Base-by-base conservation (phyloP, 768 basidiomycete genomes). In the Amanita polypyramis region DNA sequence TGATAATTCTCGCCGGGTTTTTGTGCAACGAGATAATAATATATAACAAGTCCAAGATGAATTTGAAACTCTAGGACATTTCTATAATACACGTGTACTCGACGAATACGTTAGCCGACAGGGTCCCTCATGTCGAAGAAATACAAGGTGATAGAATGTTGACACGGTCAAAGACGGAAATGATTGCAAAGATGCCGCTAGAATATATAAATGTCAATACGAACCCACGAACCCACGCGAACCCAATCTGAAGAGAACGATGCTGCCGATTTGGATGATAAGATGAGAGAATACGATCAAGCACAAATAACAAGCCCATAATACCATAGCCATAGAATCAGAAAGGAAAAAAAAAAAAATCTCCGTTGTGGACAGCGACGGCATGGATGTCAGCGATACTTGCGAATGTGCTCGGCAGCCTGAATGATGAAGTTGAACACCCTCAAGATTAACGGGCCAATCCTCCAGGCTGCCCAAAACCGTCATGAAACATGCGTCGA, bases 341-440 rank as follows among this genome's bases (percentile, higher is more conserved):
- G 10, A 25, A n/a, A 32, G 15, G 27, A 42, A 42, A 32, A 43
- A 5, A 30, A 43, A 43, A 25, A 19, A 15, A 34, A 38, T 21
- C 8, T n/a, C n/a, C n/a, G n/a, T 17, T 12, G 12, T 15, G 9
- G 15, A 19, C 25, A 25, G 8, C 3, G 9, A 25, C 14, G 14
- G n/a, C 30, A 17, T 10, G 12, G 17, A 20, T 20, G 29, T 45
- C 51, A 55, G 45, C 34, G 49, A 51, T 27, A 51, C 47, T 49
- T 53, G 46, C 43, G 47, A 17, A 54, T 12, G 17, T 51, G 33
- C 55, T 48, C 54, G 57, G 54, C 57, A 56, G 54, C 57, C 57
- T 53, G 53, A 50, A 42, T 45, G 35, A 54, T 40, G 30, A 48
- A 45, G 43, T 47, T 49, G 36, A 54, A 47, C 17, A 54, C 7